Percentiles rank a stretch among this genome's conserved stretches.
These are phyloP conservation scores for Podosphaera xanthii DNA, from an alignment of 2,329 filamentous ascomycete genomes.

Conservation along the genomic window DNA sequence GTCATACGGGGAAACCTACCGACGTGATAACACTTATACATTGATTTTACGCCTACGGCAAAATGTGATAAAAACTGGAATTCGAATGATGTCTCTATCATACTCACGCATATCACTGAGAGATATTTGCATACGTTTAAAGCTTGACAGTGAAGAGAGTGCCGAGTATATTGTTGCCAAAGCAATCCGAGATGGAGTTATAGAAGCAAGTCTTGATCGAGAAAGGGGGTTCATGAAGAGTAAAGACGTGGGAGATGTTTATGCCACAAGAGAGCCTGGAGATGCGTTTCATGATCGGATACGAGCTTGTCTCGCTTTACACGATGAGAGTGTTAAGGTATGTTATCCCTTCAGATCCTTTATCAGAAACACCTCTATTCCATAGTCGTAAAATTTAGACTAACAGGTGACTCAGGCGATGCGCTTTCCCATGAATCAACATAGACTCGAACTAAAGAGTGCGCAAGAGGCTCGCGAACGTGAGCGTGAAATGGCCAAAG, in stretches of 20 bases:
- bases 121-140: conserved; percentile 89
- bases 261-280: conserved; percentile 82
- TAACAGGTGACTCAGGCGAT: conserved; percentile 41
- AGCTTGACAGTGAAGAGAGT: conserved; percentile 85
- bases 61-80: conserved; percentile 98
- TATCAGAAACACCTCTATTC: neutral
- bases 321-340: conserved; percentile 97
- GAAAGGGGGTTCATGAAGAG: conserved; percentile 97
- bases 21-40: conserved; percentile 84
- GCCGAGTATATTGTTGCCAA: conserved; percentile 99
- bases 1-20: conserved; percentile 63
- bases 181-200: conserved; percentile 91
- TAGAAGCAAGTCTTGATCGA: conserved; percentile 82
- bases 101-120: conserved; percentile 93
- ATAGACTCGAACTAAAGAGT: conserved; percentile 89
- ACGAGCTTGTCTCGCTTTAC: conserved; percentile 66
- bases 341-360: conserved; percentile 10
- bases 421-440: conserved; percentile 99
- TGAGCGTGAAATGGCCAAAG: conserved; percentile 91
- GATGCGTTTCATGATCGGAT: conserved; percentile 98
- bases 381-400: neutral
- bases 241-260: conserved; percentile 87
- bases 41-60: conserved; percentile 84
- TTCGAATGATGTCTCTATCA: conserved; percentile 95
- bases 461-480: conserved; percentile 94